Evolutionary conservation across 257 asterid species (phyloP).

Genomic region (Solanum chmielewskii): DNA sequence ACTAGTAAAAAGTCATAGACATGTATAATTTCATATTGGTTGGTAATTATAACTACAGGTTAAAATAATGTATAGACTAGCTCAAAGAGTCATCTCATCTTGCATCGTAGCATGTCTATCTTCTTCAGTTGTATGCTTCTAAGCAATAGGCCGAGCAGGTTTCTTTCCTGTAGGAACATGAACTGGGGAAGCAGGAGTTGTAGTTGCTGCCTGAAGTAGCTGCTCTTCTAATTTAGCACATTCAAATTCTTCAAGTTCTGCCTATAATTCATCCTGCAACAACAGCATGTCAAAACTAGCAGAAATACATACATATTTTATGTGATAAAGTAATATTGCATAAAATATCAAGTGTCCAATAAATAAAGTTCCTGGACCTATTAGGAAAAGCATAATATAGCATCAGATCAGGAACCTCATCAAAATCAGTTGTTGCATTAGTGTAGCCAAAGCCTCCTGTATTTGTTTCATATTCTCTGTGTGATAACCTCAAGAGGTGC

Average conservation of each 20-base stretch:
- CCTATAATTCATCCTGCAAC: conserved; percentile 26
- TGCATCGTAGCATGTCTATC: conserved; percentile 24
- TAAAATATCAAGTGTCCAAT: background rate
- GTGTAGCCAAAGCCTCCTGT: background rate
- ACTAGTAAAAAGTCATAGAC: too few relatives aligned
- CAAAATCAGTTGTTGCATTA: conserved; percentile 24
- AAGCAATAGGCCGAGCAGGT: conserved; percentile 14
- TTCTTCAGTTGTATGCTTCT: conserved; percentile 13
- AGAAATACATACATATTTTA: background rate
- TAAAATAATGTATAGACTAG: background rate
- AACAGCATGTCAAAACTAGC: background rate
- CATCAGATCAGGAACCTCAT: conserved; percentile 7
- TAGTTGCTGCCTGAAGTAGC: conserved; percentile 22
- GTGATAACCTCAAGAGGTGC: background rate
- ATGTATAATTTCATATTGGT: too few relatives aligned
- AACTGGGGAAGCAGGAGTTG: conserved; percentile 19
- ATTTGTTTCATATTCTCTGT: too few relatives aligned
- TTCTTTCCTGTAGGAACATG: conserved; percentile 11
- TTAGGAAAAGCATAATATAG: background rate
- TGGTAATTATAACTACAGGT: too few relatives aligned
- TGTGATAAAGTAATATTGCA: background rate
- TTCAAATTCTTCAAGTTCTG: conserved; percentile 27
- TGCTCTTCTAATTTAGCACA: conserved; percentile 23
- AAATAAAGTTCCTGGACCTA: background rate
- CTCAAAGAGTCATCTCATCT: conserved; percentile 25